phyloP scores from a whole-genome alignment of 768 basidiomycete species.

The Kwoniella bestiolae region DNA sequence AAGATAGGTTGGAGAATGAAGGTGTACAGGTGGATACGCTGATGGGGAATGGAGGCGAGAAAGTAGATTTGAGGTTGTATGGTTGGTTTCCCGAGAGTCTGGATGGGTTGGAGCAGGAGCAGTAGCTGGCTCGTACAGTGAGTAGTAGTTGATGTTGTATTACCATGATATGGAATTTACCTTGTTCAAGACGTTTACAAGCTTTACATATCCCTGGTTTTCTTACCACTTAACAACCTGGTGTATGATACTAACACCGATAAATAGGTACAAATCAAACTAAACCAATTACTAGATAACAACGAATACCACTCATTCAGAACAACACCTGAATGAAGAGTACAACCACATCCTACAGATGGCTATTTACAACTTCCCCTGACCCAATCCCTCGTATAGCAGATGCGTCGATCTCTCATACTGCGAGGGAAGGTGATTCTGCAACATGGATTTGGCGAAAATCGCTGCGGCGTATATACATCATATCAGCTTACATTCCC shows the following conservation, averaged over 20 bases:
- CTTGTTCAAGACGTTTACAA: too few species aligned
- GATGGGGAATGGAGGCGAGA: conserved; percentile 61
- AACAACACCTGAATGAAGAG: not conserved
- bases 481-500: not conserved
- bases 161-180: too few species aligned
- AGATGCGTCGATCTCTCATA: conserved; percentile 50
- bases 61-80: conserved; percentile 61
- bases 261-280: too few species aligned
- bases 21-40: conserved; percentile 75
- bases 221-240: too few species aligned
- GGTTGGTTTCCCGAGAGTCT: conserved; percentile 57
- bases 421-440: conserved; percentile 48
- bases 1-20: conserved; percentile 75
- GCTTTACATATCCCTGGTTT: too few species aligned
- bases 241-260: too few species aligned
- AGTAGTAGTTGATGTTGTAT: not conserved
- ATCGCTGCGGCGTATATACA: conserved; percentile 31
- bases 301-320: too few species aligned
- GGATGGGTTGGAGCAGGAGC: not conserved
- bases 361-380: conserved; percentile 9
- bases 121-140: not conserved
- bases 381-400: conserved; percentile 36
- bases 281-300: not conserved
- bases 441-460: conserved; percentile 51
- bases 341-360: not conserved